phyloP scores from a whole-genome alignment of 208 protist species.

The Histomonas meleagridis region DNA sequence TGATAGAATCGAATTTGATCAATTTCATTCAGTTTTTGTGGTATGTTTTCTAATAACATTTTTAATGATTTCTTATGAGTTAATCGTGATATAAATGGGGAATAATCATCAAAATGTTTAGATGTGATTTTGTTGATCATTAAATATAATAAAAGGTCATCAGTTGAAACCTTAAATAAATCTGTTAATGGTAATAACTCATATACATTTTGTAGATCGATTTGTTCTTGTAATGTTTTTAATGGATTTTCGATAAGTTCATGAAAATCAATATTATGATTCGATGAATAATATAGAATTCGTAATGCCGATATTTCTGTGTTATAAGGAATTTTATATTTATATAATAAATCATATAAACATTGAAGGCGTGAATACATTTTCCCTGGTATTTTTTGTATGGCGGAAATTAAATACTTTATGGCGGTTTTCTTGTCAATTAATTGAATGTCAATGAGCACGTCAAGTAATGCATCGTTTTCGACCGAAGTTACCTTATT shows the following conservation, averaged over 20 bases:
- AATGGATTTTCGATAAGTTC: neutral
- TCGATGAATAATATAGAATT: neutral
- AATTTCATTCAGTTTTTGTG: neutral
- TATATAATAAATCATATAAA: neutral
- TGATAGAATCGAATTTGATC: neutral
- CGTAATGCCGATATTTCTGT: neutral
- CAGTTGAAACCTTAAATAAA: neutral
- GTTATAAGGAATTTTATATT: neutral
- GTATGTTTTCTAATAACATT: neutral
- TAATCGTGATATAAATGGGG: neutral
- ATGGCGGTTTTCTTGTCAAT: neutral
- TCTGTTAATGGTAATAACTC: neutral
- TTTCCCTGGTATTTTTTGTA: neutral
- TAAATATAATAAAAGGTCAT: neutral
- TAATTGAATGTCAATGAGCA: neutral
- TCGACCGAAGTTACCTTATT: neutral
- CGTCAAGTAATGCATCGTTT: neutral
- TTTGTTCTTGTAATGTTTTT: neutral
- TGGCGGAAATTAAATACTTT: neutral
- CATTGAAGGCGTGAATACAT: neutral
- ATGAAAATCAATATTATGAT: neutral
- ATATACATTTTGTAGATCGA: neutral
- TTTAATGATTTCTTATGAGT: neutral
- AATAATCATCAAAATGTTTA: neutral
- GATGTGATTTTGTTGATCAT: conserved; percentile 11